These are phyloP conservation scores for Solanum chaucha DNA, from an alignment of 257 asterid genomes.

Conservation along the genomic window DNA sequence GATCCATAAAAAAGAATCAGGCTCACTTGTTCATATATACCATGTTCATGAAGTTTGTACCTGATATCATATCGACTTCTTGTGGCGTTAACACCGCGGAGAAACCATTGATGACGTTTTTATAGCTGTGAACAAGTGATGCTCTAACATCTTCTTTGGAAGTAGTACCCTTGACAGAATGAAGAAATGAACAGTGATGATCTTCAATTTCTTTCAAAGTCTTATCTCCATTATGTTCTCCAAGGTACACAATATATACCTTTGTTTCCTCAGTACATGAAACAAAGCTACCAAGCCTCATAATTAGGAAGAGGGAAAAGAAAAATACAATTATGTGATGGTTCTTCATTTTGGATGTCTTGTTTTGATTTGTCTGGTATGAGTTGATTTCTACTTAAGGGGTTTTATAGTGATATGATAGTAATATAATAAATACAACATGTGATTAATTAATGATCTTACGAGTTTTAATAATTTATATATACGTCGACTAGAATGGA, in stretches of 20 bases:
- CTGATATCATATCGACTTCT: constrained; percentile 33
- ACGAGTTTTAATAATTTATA: neutral
- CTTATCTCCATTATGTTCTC: constrained; percentile 28
- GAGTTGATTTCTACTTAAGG: neutral
- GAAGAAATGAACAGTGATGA: constrained; percentile 19
- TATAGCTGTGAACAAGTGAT: constrained; percentile 32
- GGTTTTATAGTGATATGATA: neutral
- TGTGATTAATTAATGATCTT: neutral
- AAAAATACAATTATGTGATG: neutral
- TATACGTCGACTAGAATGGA: neutral
- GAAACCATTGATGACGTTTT: constrained; percentile 44
- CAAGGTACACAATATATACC: constrained; percentile 36
- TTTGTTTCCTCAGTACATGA: neutral
- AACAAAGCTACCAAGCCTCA: neutral
- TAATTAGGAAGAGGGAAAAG: neutral
- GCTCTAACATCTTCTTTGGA: constrained; percentile 28
- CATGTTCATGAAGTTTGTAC: neutral
- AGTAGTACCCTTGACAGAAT: constrained; percentile 12
- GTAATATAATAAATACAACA: neutral
- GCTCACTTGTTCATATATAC: neutral
- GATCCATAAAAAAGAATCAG: neutral
- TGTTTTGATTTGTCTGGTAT: neutral
- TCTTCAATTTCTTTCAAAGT: constrained; percentile 24
- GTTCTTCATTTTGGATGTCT: neutral
- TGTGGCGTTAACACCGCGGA: constrained; percentile 37